These are phyloP conservation scores for Trypanosoma scelopori DNA, from an alignment of 208 protist species.

Conservation along the genomic window DNA sequence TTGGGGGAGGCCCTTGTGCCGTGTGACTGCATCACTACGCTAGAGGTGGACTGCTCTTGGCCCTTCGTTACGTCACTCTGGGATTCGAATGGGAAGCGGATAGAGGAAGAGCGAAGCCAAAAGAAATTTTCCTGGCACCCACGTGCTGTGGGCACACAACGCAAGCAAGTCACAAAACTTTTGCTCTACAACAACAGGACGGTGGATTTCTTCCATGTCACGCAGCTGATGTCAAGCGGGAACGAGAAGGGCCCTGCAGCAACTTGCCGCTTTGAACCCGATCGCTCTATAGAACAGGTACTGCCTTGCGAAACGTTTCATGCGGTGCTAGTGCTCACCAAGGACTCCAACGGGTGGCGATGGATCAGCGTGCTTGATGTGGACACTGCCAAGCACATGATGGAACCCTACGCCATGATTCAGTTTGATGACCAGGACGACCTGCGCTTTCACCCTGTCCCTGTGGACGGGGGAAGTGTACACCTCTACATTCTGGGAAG, in stretches of 20 bases:
- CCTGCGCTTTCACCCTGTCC: conserved; percentile 53
- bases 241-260: conserved; percentile 8
- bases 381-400: conserved; percentile 51
- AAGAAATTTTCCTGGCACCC: background rate
- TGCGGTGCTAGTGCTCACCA: conserved; percentile 64
- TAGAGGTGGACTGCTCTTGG: conserved; percentile 8
- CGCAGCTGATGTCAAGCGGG: background rate
- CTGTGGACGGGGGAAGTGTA: conserved; percentile 50
- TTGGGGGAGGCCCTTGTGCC: conserved; percentile 5
- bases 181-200: conserved; percentile 11
- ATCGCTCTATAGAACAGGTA: conserved; percentile 58
- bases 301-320: conserved; percentile 48
- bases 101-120: background rate
- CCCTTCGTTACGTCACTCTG: background rate
- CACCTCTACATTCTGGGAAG: conserved; percentile 78
- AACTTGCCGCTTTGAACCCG: conserved; percentile 40
- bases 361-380: conserved; percentile 82
- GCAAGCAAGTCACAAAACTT: background rate
- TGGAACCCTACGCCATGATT: conserved; percentile 59
- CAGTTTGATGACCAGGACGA: conserved; percentile 71
- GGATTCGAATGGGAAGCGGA: background rate
- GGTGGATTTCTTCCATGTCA: conserved; percentile 11
- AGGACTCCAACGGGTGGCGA: conserved; percentile 78
- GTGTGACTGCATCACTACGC: background rate
- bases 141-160: background rate